phyloP scores from a whole-genome alignment of 2,329 filamentous ascomycete genomes.

The Parastagonospora nodorum region DNA sequence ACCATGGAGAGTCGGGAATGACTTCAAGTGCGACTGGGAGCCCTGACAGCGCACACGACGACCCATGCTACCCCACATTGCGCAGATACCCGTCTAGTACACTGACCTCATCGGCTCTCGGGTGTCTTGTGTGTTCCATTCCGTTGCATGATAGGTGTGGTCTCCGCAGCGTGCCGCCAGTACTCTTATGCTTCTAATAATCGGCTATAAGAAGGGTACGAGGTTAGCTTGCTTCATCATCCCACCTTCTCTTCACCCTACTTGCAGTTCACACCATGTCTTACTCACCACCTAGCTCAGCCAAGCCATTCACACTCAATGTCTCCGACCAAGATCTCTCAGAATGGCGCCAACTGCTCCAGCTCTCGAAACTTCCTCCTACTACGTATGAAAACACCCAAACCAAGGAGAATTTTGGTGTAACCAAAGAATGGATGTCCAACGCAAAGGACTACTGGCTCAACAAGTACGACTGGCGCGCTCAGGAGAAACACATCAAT shows the following conservation, averaged over 20 bases:
- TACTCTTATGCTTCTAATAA: no score
- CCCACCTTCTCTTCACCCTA: not conserved
- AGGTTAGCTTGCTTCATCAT: no score
- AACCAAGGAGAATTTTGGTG: constrained; percentile 33
- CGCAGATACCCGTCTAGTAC: no score
- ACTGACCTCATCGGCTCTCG: no score
- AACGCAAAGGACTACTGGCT: constrained; percentile 46
- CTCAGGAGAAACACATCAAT: constrained; percentile 53
- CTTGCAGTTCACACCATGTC: constrained; percentile 24
- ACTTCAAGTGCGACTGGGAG: no score
- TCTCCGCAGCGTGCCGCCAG: no score
- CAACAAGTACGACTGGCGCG: constrained; percentile 45
- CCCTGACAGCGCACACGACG: no score
- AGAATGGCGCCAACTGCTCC: constrained; percentile 44
- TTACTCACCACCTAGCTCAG: constrained; percentile 37
- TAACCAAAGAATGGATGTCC: constrained; percentile 41
- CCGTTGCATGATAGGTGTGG: no score
- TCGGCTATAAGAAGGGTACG: no score
- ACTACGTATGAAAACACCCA: constrained; percentile 30
- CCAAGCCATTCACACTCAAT: constrained; percentile 40
- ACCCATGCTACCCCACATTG: no score
- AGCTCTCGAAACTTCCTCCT: constrained; percentile 40
- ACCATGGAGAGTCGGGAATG: no score
- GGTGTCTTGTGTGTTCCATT: no score
- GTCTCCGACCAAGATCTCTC: constrained; percentile 40